A percentile compares a stretch with the other conserved stretches of the same genome.
Conservation (phyloP, 2,329 filamentous ascomycete genomes). For the Iodosphaeria phyllophila region DNA sequence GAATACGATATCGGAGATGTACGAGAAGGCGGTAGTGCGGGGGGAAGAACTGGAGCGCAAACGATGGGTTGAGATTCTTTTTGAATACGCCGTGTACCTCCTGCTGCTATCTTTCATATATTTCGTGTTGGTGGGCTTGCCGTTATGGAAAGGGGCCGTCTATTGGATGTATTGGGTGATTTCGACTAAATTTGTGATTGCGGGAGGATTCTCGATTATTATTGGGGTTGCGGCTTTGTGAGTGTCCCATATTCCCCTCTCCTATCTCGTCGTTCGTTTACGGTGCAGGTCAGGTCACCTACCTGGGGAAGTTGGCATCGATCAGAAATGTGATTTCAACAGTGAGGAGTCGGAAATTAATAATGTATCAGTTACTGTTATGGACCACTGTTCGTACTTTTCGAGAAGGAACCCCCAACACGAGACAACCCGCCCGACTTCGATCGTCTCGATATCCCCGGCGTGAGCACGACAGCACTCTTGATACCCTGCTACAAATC, state of each 20-base stretch:
- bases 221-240: conserved; percentile 17
- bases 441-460: conserved; percentile 3
- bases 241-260: conserved; percentile 5
- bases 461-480: too few relatives aligned
- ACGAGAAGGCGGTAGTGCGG: conserved; percentile 6
- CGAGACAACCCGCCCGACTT: conserved; percentile 4
- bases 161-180: conserved; percentile 22
- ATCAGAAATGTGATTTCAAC: too few relatives aligned
- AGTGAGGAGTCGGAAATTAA: neutral
- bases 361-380: conserved; percentile 4
- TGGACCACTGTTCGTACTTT: conserved; percentile 8
- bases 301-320: too few relatives aligned
- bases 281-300: too few relatives aligned
- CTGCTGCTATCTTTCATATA: conserved; percentile 20
- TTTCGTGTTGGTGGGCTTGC: conserved; percentile 24
- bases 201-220: conserved; percentile 20
- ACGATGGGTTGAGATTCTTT: conserved; percentile 7
- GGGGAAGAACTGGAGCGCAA: conserved; percentile 6
- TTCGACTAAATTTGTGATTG: conserved; percentile 18
- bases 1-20: conserved; percentile 4
- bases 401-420: conserved; percentile 13
- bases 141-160: conserved; percentile 24
- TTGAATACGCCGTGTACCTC: conserved; percentile 6
- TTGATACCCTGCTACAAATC: conserved; percentile 31
- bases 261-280: too few relatives aligned